Percentiles rank a stretch among this genome's conserved stretches.
phyloP scores from a whole-genome alignment of 2,329 filamentous ascomycete species.

The Neophaeococcomyces mojaviensis region DNA sequence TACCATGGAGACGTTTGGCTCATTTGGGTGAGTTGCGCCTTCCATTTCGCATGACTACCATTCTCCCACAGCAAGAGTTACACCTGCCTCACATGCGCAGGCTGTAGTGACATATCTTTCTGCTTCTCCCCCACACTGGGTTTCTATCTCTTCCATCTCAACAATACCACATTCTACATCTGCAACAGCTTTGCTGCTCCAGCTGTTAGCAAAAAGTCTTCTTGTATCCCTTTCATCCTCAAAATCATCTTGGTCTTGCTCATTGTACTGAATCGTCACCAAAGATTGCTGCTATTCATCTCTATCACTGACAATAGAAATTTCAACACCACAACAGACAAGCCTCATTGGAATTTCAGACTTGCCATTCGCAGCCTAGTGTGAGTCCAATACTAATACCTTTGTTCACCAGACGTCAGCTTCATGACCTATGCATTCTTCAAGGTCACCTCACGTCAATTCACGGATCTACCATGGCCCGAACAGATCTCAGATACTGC shows the following conservation, averaged over 20 bases:
- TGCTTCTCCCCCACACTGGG: slow-evolving; percentile 1
- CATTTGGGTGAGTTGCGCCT: too few relatives aligned
- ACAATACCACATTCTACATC: slow-evolving; percentile 5
- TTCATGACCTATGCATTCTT: too few relatives aligned
- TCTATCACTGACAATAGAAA: slow-evolving; percentile 6
- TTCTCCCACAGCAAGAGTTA: neutral
- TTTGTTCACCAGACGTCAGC: too few relatives aligned
- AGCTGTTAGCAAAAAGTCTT: slow-evolving; percentile 17
- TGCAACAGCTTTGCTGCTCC: slow-evolving; percentile 11
- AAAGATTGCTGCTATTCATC: slow-evolving; percentile 11
- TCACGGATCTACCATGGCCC: too few relatives aligned
- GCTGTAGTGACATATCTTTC: slow-evolving; percentile 4
- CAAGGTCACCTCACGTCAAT: too few relatives aligned
- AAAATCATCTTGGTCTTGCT: slow-evolving; percentile 23
- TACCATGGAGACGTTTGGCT: too few relatives aligned
- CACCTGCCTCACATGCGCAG: neutral
- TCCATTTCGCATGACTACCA: too few relatives aligned
- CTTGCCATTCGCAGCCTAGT: too few relatives aligned
- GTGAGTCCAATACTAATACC: too few relatives aligned
- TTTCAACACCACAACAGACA: neutral
- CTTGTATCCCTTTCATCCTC: slow-evolving; percentile 22
- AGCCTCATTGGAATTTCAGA: neutral
- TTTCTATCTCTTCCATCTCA: slow-evolving; percentile 8
- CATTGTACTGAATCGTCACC: slow-evolving; percentile 22
- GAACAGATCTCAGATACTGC: too few relatives aligned